Conservation (phyloP, 495 filamentous ascomycete species). For the Copromyces sp. region DNA sequence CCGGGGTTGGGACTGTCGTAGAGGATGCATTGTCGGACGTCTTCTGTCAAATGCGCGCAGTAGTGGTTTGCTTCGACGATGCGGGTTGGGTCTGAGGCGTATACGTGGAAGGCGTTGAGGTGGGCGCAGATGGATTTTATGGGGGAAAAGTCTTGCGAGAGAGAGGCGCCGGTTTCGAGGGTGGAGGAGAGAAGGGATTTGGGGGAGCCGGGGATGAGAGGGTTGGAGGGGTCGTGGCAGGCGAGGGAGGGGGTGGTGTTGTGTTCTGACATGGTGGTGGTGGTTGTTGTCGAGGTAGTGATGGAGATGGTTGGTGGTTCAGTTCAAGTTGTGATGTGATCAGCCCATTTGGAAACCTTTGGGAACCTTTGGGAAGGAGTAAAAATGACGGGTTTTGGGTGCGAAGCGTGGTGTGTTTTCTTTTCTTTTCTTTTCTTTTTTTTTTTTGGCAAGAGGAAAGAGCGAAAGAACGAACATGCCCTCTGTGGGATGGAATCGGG, state of each 20-base stretch:
- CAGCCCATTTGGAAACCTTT: too few relatives aligned
- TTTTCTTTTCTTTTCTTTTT: too few relatives aligned
- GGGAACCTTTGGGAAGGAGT: too few relatives aligned
- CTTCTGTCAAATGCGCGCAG: slow-evolving; percentile 67
- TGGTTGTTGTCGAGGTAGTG: not conserved
- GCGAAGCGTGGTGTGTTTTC: too few relatives aligned
- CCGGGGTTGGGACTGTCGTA: slow-evolving; percentile 59
- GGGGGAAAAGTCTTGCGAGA: slow-evolving; percentile 55
- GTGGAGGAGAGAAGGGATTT: slow-evolving; percentile 46
- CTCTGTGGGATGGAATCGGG: too few relatives aligned
- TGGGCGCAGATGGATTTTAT: slow-evolving; percentile 71
- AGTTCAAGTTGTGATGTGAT: too few relatives aligned
- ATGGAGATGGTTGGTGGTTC: too few relatives aligned
- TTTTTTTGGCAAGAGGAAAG: too few relatives aligned
- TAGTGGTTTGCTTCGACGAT: slow-evolving; percentile 78
- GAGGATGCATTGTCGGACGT: slow-evolving; percentile 69
- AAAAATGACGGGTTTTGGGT: too few relatives aligned
- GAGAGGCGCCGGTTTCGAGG: slow-evolving; percentile 54
- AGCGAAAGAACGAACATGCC: too few relatives aligned
- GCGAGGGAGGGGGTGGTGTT: not conserved
- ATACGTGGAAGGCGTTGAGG: slow-evolving; percentile 78
- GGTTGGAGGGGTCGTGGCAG: not conserved
- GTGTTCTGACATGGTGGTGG: not conserved
- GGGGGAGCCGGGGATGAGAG: slow-evolving; percentile 34
- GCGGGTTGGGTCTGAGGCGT: slow-evolving; percentile 56